These are phyloP conservation scores for Nannizziopsis arthrosporioides DNA, from an alignment of 2,329 filamentous ascomycete species.

Conservation along the genomic window DNA sequence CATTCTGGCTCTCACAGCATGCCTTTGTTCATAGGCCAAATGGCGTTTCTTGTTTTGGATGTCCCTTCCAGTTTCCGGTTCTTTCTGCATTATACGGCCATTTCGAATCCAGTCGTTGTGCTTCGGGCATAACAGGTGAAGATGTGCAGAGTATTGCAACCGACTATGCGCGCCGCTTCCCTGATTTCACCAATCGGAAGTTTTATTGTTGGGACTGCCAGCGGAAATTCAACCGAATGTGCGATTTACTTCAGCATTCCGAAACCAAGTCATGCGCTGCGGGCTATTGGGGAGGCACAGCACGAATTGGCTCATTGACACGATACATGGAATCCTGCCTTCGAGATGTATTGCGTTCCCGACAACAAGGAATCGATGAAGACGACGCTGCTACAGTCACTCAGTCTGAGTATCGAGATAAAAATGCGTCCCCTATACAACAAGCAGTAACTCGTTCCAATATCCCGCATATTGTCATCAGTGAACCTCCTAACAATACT, in stretches of 20 bases:
- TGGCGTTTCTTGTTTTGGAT: conserved; percentile 16
- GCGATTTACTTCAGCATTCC: conserved; percentile 18
- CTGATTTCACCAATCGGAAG: conserved; percentile 1
- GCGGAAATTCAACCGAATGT: conserved; percentile 14
- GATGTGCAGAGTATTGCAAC: conserved; percentile 13
- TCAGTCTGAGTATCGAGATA: neutral
- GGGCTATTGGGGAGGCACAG: conserved; percentile 14
- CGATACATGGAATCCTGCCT: conserved; percentile 11
- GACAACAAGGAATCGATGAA: neutral
- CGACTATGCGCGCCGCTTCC: neutral
- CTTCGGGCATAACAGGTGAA: conserved; percentile 12
- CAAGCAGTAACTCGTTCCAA: neutral
- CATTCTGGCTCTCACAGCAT: conserved; percentile 7
- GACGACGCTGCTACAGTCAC: neutral
- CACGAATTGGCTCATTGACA: conserved; percentile 12
- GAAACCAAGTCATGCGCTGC: conserved; percentile 15
- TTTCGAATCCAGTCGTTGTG: conserved; percentile 18
- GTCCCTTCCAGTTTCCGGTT: conserved; percentile 13
- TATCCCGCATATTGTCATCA: conserved; percentile 4
- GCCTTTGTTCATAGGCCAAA: conserved; percentile 15
- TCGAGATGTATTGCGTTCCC: neutral
- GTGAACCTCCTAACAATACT: neutral
- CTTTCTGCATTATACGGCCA: conserved; percentile 18
- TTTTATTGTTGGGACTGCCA: conserved; percentile 16
- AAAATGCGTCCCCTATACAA: too few relatives aligned